Evolutionary conservation across 441 rosid genomes (phyloP).

Genomic region (Daphne laureola): DNA sequence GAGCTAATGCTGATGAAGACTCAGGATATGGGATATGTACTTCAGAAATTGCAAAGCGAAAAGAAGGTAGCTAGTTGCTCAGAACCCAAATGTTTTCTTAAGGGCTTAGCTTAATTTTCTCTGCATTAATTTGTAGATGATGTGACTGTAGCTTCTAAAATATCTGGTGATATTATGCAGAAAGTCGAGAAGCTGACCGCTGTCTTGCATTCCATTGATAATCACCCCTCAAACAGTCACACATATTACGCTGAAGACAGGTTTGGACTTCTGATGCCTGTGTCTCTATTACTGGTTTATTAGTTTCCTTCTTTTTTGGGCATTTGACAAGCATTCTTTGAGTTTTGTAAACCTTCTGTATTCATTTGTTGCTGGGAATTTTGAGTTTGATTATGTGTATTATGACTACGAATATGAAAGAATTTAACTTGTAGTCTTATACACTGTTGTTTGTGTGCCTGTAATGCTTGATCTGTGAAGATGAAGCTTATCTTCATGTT

Average conservation of each 20-base stretch:
- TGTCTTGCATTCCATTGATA: conserved; percentile 58
- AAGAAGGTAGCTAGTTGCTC: conserved; percentile 35
- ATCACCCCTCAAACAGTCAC: conserved; percentile 39
- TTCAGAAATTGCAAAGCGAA: conserved; percentile 78
- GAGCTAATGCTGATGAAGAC: conserved; percentile 89
- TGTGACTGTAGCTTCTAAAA: neutral
- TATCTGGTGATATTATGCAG: conserved; percentile 28
- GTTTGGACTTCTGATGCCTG: conserved; percentile 28
- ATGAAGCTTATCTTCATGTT: too few species aligned
- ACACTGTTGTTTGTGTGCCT: too few species aligned
- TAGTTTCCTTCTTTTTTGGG: too few species aligned
- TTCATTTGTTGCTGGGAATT: too few species aligned
- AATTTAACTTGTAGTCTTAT: too few species aligned
- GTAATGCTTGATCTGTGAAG: too few species aligned
- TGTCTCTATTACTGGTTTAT: too few species aligned
- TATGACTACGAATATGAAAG: too few species aligned
- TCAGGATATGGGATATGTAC: conserved; percentile 76
- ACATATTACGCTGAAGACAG: conserved; percentile 78
- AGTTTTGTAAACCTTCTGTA: too few species aligned
- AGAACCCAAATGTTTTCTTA: neutral
- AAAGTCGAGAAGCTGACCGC: conserved; percentile 77
- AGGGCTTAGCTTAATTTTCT: neutral
- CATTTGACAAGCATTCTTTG: too few species aligned
- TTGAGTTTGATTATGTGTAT: too few species aligned
- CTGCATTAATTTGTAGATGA: neutral